phyloP scores from a whole-genome alignment of 352 stramenopile genomes.

The Phytophthora cactorum region DNA sequence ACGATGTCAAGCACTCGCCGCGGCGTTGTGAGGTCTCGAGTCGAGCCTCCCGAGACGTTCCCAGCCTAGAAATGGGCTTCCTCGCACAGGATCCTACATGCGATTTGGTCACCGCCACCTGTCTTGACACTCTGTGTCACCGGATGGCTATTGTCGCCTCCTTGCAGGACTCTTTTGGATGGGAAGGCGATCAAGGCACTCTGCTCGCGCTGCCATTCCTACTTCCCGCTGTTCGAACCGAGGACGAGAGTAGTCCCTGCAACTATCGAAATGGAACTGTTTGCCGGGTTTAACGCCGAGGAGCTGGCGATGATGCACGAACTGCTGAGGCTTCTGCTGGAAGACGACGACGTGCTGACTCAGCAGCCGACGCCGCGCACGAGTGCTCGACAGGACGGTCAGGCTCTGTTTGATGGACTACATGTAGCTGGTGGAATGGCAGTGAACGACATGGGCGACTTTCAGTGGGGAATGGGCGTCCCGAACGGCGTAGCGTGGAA shows the following conservation, averaged over 20 bases:
- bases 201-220: slow-evolving; percentile 22
- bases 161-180: slow-evolving; percentile 30
- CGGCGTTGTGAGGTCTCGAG: slow-evolving; percentile 27
- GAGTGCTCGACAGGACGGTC: slow-evolving; percentile 22
- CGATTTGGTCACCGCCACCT: slow-evolving; percentile 32
- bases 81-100: slow-evolving; percentile 16
- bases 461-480: slow-evolving; percentile 11
- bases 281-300: slow-evolving; percentile 47
- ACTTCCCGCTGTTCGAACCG: slow-evolving; percentile 36
- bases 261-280: slow-evolving; percentile 41
- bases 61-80: slow-evolving; percentile 15
- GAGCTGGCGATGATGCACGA: slow-evolving; percentile 53
- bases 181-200: slow-evolving; percentile 8
- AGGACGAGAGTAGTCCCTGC: slow-evolving; percentile 23
- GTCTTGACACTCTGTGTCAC: slow-evolving; percentile 29
- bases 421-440: slow-evolving; percentile 5
- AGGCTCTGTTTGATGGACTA: slow-evolving; percentile 27
- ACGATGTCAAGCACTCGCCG: slow-evolving; percentile 28
- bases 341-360: slow-evolving; percentile 37
- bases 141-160: slow-evolving; percentile 26
- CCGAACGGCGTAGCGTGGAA: slow-evolving; percentile 32
- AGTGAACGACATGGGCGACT: slow-evolving; percentile 18
- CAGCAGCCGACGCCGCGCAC: slow-evolving; percentile 29
- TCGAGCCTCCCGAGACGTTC: neutral
- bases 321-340: slow-evolving; percentile 37